Conservation (phyloP, 345 rosid species). For the Populus alba region DNA sequence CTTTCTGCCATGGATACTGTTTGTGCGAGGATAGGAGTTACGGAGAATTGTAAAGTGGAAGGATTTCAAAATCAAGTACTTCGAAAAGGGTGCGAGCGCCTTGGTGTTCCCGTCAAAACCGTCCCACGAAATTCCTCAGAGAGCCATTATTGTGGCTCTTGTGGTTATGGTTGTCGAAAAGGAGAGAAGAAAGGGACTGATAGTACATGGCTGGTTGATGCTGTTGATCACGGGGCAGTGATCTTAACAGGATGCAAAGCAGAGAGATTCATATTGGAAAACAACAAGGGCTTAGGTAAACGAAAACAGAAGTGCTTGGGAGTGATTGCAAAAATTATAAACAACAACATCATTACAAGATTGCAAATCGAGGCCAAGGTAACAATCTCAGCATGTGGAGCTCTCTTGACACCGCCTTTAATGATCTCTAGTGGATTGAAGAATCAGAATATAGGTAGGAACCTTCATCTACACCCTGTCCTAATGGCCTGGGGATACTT, state of each 20-base stretch:
- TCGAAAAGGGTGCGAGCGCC: conserved; percentile 69
- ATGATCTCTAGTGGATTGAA: conserved; percentile 74
- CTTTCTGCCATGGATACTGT: conserved; percentile 64
- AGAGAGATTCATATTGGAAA: conserved; percentile 53
- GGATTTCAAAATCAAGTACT: conserved; percentile 76
- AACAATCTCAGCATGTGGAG: conserved; percentile 79
- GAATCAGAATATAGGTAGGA: conserved; percentile 64
- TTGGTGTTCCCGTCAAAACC: conserved; percentile 47
- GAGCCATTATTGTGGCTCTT: conserved; percentile 76
- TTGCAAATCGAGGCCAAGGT: conserved; percentile 69
- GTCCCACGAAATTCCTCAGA: conserved; percentile 74
- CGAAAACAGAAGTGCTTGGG: conserved; percentile 70
- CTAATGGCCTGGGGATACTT: conserved; percentile 90
- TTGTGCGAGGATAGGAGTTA: conserved; percentile 67
- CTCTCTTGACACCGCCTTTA: conserved; percentile 76
- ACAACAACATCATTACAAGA: conserved; percentile 34
- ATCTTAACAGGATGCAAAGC: conserved; percentile 83
- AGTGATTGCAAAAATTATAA: conserved; percentile 47
- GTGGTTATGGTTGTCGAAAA: conserved; percentile 70
- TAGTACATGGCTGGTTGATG: conserved; percentile 78
- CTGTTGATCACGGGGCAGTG: conserved; percentile 62
- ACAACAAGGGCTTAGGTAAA: conserved; percentile 20
- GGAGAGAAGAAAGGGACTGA: conserved; percentile 91
- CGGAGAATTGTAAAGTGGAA: conserved; percentile 50
- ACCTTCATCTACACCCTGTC: conserved; percentile 87